Base-by-base conservation (phyloP, 805 yeast genomes). In the Candida boleticola region DNA sequence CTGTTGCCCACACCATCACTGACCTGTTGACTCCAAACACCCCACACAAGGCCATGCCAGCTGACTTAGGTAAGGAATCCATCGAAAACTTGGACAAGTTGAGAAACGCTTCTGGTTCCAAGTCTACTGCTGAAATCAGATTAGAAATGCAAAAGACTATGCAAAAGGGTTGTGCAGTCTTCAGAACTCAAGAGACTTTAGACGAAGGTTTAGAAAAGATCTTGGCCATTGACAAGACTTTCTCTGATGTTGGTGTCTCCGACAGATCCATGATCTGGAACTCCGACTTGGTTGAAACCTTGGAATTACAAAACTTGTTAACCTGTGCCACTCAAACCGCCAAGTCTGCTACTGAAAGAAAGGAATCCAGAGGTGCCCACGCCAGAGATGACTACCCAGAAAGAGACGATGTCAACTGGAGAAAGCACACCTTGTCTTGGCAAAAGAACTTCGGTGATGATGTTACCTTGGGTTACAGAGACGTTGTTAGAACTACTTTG, bases 251-350 rank as follows among this genome's bases (percentile, higher is more conserved):
- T 50, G 85, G 86, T 63, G 89, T 95, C 49, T 80, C 90, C 50
- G 99, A 92, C 68, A 83, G 97, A 73, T 89, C 97, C 13, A 89
- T 93, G 97, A 90, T 92, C 62, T 92, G 99, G 99, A 92, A 92
- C 79, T 83, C 96, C 39, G 99, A 92, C 66, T 76, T 92, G 63
- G 95, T 90, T 40, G 99, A 92, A 76, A 87, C 98, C 42, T 76
- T 93, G 57, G 99, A 92, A 71, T 77, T 92, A 64, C 97, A 90
- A 71, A 92, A 92, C 83, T 79, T 92, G 77, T 78, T 92, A 66
- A 90, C 98, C 39, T 89, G 97, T 77, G 98, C 98, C 48, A 82
- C 84, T 50, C 99, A 93, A 77, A 90, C 97, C 40, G 98, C 98
- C 26, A 74, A 73, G 52, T 80, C 95, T 49, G 99, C 99, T 40